Conservation (phyloP, 139 green algal genomes). For the Auxenochlorella pyrenoidosa region DNA sequence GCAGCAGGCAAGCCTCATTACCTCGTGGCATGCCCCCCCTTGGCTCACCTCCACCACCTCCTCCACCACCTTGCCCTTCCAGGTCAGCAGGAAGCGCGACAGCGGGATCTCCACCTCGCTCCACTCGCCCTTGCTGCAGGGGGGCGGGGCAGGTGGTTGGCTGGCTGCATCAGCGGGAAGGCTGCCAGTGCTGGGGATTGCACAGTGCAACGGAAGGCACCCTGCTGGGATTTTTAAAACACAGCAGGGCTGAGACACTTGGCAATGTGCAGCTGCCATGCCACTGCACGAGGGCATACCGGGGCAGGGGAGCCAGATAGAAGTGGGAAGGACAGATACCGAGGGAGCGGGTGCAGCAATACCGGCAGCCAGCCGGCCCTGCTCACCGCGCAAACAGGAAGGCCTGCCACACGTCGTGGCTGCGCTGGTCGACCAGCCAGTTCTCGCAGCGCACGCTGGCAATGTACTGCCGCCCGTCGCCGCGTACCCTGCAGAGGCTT, state of each 20-base stretch:
- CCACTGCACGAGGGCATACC: too few relatives aligned
- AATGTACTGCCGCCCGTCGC: conserved; percentile 69
- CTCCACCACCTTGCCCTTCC: conserved; percentile 61
- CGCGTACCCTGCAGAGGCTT: conserved; percentile 35
- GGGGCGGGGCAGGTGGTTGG: too few relatives aligned
- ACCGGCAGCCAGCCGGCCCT: neutral
- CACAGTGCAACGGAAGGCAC: too few relatives aligned
- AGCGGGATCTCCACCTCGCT: conserved; percentile 61
- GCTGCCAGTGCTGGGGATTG: too few relatives aligned
- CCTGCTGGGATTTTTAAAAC: neutral
- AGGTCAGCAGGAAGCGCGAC: conserved; percentile 62
- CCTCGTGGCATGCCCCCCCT: too few relatives aligned
- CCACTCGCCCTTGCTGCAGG: conserved; percentile 57
- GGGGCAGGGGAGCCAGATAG: neutral
- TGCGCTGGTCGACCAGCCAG: conserved; percentile 59
- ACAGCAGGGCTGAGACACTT: neutral
- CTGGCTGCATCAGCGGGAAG: too few relatives aligned
- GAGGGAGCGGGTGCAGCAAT: neutral
- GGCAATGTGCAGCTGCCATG: too few relatives aligned
- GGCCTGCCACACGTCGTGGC: conserved; percentile 69
- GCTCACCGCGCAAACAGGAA: conserved; percentile 65
- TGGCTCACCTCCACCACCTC: conserved; percentile 27
- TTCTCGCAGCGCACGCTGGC: conserved; percentile 66
- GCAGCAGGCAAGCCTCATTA: too few relatives aligned
- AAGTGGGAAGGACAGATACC: neutral